Evolutionary conservation across 345 rosid species (phyloP).

Genomic region (Nephelium lappaceum): DNA sequence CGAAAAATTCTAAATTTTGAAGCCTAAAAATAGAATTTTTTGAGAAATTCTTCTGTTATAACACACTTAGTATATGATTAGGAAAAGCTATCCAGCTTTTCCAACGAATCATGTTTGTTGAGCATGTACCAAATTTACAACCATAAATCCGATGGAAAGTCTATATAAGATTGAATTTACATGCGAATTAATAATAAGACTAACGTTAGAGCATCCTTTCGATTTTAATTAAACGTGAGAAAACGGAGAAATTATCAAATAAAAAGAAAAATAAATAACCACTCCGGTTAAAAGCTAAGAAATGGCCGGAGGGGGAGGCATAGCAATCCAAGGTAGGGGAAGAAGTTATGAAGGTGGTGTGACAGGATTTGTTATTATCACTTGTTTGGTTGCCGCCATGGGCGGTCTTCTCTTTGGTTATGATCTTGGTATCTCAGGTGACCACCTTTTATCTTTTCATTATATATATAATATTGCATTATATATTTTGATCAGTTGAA

Average conservation of each 20-base stretch:
- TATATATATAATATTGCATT: neutral
- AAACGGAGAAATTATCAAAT: neutral
- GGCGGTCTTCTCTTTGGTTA: slow-evolving; percentile 90
- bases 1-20: neutral
- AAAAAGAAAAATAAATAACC: too few relatives aligned
- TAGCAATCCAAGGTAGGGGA: slow-evolving; percentile 33
- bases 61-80: neutral
- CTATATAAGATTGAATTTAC: too few relatives aligned
- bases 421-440: slow-evolving; percentile 79
- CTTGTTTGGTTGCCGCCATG: slow-evolving; percentile 74
- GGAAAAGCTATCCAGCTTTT: neutral
- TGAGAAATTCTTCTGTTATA: neutral
- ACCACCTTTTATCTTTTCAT: neutral
- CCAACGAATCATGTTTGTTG: neutral
- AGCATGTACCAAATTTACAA: neutral
- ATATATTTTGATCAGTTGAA: neutral
- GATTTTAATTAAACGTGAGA: neutral
- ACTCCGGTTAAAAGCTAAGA: slow-evolving; percentile 10
- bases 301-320: slow-evolving; percentile 58
- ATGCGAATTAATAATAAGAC: too few relatives aligned
- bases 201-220: neutral
- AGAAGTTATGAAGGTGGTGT: slow-evolving; percentile 54
- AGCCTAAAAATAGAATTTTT: neutral
- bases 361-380: slow-evolving; percentile 55
- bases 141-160: too few relatives aligned